Evolutionary conservation across 306 rosid genomes (phyloP), one percentile per base, ranked within the genome.

Genomic region (Rosa chinensis): DNA sequence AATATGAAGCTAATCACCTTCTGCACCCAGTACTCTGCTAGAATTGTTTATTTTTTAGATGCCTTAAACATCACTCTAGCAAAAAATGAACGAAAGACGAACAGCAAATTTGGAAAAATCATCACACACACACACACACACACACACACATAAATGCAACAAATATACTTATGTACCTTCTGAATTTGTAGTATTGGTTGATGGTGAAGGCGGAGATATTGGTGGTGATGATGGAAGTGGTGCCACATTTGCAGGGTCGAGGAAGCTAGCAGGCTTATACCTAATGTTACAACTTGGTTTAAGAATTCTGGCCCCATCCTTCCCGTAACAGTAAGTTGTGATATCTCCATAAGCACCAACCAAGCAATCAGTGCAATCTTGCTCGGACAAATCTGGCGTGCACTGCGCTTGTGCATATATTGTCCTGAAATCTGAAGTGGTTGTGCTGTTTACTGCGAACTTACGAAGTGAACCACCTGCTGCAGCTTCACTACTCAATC

Each of bases 241-340:
- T 1, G 2, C 13, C 4, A 47, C 59, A 47, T 52, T 70, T 25
- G 32, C 25, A 12, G 61, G 6, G 13, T 70, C 49, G 8, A 20
- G 55, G 39, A 80, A 74, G 12, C n/a, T 70, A 9, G 0, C 1
- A 1, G 4, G 3, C 17, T 80, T 76, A 25, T 40, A 74, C 53
- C 79, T 6, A n/a, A n/a, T n/a, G n/a, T n/a, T n/a, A 18, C 84
- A 80, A 48, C 76, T 80, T 11, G 79, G 79, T 13, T 11, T 52
- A 14, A 56, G 21, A 44, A 75, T 10, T 32, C 43, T 40, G 10
- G 10, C 72, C 6, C 84, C 84, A 5, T 20, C 2, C 49, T 14
- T 42, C 18, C n/a, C 52, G 11, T 1, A 21, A 35, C 70, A 59
- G 28, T 49, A 25, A 76, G 73, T 56, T 42, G 45, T 6, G 8